These are phyloP conservation scores for Buddleja alternifolia DNA, from an alignment of 257 asterid genomes.

Conservation along the genomic window DNA sequence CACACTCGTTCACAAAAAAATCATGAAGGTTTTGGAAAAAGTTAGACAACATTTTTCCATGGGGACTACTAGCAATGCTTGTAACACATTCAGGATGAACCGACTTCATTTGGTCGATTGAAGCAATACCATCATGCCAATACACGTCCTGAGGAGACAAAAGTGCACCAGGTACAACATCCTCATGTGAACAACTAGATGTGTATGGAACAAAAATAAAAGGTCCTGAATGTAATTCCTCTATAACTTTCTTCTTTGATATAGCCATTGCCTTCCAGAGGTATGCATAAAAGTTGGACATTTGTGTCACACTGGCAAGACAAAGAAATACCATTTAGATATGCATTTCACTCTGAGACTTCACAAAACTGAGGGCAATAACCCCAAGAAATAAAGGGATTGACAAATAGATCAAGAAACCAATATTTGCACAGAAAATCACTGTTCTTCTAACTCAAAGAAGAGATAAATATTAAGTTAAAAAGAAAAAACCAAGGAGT, in stretches of 20 bases:
- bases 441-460: not conserved
- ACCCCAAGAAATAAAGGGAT: not conserved
- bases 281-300: slow-evolving; percentile 75
- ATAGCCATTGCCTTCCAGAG: slow-evolving; percentile 74
- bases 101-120: slow-evolving; percentile 48
- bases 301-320: slow-evolving; percentile 73
- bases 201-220: slow-evolving; percentile 78
- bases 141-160: slow-evolving; percentile 74
- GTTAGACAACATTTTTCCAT: slow-evolving; percentile 49
- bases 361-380: not conserved
- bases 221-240: slow-evolving; percentile 68
- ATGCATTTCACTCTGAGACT: not conserved
- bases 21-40: slow-evolving; percentile 78
- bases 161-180: slow-evolving; percentile 67
- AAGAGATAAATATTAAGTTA: slow-evolving; percentile 3
- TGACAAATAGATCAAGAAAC: not conserved
- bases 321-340: slow-evolving; percentile 21
- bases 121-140: slow-evolving; percentile 75
- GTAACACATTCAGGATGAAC: slow-evolving; percentile 37
- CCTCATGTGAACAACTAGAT: slow-evolving; percentile 51
- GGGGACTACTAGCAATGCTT: slow-evolving; percentile 35
- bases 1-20: slow-evolving; percentile 88
- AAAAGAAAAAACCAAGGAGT: not conserved
- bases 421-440: slow-evolving; percentile 11
- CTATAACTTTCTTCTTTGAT: slow-evolving; percentile 54